Conservation (phyloP, 305 asterid species). For the Solanum chacoense region DNA sequence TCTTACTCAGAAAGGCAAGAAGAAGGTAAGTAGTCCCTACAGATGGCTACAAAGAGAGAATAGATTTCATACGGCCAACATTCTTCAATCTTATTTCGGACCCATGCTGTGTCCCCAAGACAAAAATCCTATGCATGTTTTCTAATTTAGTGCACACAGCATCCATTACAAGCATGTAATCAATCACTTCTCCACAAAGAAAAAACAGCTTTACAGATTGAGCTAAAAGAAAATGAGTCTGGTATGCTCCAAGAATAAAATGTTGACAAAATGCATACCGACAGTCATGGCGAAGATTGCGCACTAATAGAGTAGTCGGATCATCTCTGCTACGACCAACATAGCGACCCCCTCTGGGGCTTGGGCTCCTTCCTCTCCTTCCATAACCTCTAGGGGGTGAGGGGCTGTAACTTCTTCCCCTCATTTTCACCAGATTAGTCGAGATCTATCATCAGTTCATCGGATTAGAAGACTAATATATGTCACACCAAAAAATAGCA, state of each 20-base stretch:
- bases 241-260: neutral
- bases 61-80: neutral
- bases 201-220: neutral
- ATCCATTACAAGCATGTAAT: neutral
- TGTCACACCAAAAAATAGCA: neutral
- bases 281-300: conserved; percentile 68
- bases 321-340: conserved; percentile 52
- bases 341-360: conserved; percentile 58
- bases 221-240: neutral
- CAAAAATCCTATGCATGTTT: neutral
- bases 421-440: conserved; percentile 25
- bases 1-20: neutral
- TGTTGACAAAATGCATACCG: conserved; percentile 26
- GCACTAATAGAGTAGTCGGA: conserved; percentile 63
- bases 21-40: neutral
- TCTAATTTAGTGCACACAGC: neutral
- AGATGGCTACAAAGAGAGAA: neutral
- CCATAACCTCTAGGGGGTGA: conserved; percentile 68
- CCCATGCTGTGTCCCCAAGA: neutral
- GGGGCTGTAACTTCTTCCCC: conserved; percentile 87
- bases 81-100: neutral
- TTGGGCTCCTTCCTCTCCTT: conserved; percentile 71
- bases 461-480: neutral
- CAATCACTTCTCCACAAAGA: neutral
- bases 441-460: neutral